Base-by-base conservation (phyloP, 2,329 filamentous ascomycete species). In the Colletotrichum sp. region DNA sequence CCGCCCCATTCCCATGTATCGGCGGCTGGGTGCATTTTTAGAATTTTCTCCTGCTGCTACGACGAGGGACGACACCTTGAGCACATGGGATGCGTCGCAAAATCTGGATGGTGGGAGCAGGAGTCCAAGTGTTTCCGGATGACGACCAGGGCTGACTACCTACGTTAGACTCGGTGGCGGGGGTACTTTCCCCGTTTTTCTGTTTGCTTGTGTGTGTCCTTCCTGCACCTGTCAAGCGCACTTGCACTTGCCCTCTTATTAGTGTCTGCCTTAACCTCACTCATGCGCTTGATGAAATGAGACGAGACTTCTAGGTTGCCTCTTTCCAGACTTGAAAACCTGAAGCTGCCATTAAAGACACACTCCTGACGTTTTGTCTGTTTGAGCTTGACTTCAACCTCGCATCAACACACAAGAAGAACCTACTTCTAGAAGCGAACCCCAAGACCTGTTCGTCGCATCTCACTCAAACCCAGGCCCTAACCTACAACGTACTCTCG, bases 121-220 rank as follows among this genome's bases (percentile, higher is more conserved):
- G n/a, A 52, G 43, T 52, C 43, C 43, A 52, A 58, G 26, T 36
- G 38, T 15, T 36, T 28, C 21, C 65, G 43, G 64, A 57, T 68
- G 65, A 52, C 74, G 48, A 63, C 30, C 68, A 12, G 57, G 61
- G 34, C 43, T 52, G 43, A 52, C n/a, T 52, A 24, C 36, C 36
- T 43, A 18, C 43, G 43, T 64, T 21, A 72, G 28, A 63, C 28
- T 58, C 43, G 58, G 70, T 76, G 74, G 71, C 65, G 71, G 58
- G n/a, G 63, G 69, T 24, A 28, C 13, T 67, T 75, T 61, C 74
- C 58, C 74, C 64, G 65, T 65, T 65, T 76, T 68, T 58, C 34
- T 48, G 67, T 48, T 70, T 70, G 57, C 57, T 70, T 36, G 34
- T 34, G 68, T 55, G 67, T 26, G 38, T 55, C 3, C 63, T 24